phyloP scores from a whole-genome alignment of 1,139 yeast species.

The Hemisphaericaspora xylanilytica region DNA sequence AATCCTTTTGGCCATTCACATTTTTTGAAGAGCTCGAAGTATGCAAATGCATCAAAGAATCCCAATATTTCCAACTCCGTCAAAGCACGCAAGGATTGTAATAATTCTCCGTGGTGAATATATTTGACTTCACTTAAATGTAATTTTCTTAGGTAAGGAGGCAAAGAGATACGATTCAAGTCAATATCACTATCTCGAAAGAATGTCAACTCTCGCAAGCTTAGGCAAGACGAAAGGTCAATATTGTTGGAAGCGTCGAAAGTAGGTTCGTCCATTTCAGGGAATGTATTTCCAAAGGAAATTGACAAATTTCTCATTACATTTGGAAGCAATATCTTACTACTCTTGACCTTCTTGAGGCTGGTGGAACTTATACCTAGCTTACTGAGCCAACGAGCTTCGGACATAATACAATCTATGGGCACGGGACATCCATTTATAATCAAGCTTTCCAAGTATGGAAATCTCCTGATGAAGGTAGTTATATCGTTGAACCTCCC shows the following conservation, averaged over 20 bases:
- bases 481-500: conserved; percentile 1
- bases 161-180: not conserved
- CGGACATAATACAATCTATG: not conserved
- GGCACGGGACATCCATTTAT: not conserved
- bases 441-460: not conserved
- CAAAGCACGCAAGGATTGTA: not conserved
- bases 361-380: not conserved
- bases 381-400: not conserved
- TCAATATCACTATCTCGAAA: not conserved
- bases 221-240: not conserved
- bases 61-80: not conserved
- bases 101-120: not conserved
- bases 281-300: not conserved
- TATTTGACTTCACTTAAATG: not conserved
- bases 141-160: not conserved
- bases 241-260: not conserved
- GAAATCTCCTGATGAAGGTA: not conserved
- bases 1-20: not conserved
- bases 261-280: not conserved
- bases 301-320: not conserved
- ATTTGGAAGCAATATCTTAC: not conserved
- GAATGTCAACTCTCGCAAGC: not conserved
- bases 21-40: not conserved
- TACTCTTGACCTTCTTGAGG: not conserved
- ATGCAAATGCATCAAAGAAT: not conserved